Base-by-base conservation (phyloP, 1,139 yeast genomes). In the Pneumocystis canis region DNA sequence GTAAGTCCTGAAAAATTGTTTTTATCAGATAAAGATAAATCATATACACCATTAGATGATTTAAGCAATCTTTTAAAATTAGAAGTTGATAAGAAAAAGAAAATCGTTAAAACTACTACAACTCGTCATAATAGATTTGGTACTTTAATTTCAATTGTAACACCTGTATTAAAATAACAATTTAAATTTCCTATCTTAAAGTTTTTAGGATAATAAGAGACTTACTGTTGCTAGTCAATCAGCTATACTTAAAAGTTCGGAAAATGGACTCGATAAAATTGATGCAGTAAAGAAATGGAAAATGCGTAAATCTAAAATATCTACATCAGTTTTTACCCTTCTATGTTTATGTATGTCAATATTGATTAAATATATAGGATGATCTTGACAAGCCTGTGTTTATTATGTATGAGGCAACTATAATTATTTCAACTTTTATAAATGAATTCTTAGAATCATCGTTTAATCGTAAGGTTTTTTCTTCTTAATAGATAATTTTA, bases 121-220 rank as follows among this genome's bases (percentile, higher is more conserved):
- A 66, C 90, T 0, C 79, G 98, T 62, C 98, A 92, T 71, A 92
- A 95, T 3, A 79, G 96, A 58, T 92, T 92, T 75, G 98, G 98
- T 1, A 84, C 97, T 0, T 76, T 90, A 67, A 73, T 89, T 11
- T 84, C 95, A 1, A 78, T 89, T 37, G 82, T 84, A 65, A 80
- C 82, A 33, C 77, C 79, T 47, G 54, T 47, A 47, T 3, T 25
- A 3, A 47, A 11, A 11, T 47, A 31, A 60, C n/a, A 37, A 18
- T 56, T 30, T 7, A 20, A 35, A n/a, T 30, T 58, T 47, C 31
- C 4, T 57, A 2, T 18, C 3, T 60, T 63, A 11, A 37, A 25
- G 16, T 28, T 33, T 40, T 37, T 56, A 62, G 16, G 81, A 80
- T 63, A 78, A 80, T 65, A 81, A 80, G 7, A 78, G 86, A 59